Percentiles rank a stretch among this genome's conserved stretches.
These are phyloP conservation scores for Oropetium thomaeum DNA, from an alignment of 176 grass and related monocot species.

Conservation along the genomic window DNA sequence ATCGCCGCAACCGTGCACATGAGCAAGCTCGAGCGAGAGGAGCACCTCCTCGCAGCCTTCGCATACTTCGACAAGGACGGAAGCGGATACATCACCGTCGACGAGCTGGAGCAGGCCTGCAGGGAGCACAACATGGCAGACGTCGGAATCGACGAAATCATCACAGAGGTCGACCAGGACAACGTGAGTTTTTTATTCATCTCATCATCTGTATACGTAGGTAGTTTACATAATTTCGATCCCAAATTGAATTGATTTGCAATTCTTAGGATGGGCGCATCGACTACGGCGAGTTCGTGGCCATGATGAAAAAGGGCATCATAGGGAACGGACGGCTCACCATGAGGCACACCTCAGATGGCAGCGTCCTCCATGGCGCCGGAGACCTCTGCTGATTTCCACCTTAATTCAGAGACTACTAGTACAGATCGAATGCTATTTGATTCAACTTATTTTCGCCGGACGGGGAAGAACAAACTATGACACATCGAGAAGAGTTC, in stretches of 20 bases:
- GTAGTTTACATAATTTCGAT: background rate
- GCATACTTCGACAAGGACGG: constrained; percentile 84
- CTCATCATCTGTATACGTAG: too few species aligned
- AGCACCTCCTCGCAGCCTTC: constrained; percentile 62
- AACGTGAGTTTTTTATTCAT: constrained; percentile 33
- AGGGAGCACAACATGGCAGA: constrained; percentile 71
- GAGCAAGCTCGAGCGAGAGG: constrained; percentile 75
- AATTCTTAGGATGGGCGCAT: constrained; percentile 70
- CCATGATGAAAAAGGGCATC: constrained; percentile 82
- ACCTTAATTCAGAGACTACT: background rate
- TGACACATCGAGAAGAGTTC: background rate
- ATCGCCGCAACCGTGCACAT: constrained; percentile 68
- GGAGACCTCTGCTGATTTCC: background rate
- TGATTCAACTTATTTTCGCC: too few species aligned
- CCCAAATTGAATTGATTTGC: too few species aligned
- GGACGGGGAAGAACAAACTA: background rate
- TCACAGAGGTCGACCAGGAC: constrained; percentile 73
- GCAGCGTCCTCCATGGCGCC: constrained; percentile 38
- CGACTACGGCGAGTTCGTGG: constrained; percentile 71
- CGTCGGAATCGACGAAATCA: constrained; percentile 62
- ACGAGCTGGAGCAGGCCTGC: constrained; percentile 81
- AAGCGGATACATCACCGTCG: constrained; percentile 78
- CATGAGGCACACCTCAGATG: constrained; percentile 42
- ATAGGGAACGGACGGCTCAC: constrained; percentile 48
- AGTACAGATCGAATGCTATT: background rate